Conservation (phyloP, 352 stramenopile genomes). For the Peronospora farinosa region DNA sequence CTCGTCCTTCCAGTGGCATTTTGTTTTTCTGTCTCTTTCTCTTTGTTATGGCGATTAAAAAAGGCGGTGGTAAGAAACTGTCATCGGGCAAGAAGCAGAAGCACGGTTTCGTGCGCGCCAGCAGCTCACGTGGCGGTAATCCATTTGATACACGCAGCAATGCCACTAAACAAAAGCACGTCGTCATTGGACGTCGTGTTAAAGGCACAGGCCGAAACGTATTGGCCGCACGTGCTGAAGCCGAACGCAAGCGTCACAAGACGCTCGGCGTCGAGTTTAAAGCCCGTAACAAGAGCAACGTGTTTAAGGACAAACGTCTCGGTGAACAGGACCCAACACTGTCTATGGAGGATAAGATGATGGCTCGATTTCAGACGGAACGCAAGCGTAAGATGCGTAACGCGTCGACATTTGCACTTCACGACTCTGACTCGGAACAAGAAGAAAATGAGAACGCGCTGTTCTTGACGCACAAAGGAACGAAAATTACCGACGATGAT, state of each 20-base stretch:
- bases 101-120: constrained; percentile 17
- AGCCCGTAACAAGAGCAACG: constrained; percentile 82
- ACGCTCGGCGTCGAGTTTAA: constrained; percentile 82
- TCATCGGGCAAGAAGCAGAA: constrained; percentile 16
- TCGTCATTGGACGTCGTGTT: constrained; percentile 84
- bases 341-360: constrained; percentile 91
- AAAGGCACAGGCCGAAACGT: constrained; percentile 88
- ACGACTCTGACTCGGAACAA: constrained; percentile 73
- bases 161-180: constrained; percentile 76
- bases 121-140: constrained; percentile 46
- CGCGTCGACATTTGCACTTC: constrained; percentile 59
- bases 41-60: constrained; percentile 36
- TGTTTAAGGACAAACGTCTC: constrained; percentile 81
- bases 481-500: constrained; percentile 71
- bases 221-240: constrained; percentile 68
- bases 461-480: constrained; percentile 71
- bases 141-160: constrained; percentile 89
- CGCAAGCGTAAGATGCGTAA: constrained; percentile 84
- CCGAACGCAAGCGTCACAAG: constrained; percentile 78
- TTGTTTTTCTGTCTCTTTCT: background rate
- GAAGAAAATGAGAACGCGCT: constrained; percentile 48
- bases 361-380: constrained; percentile 85
- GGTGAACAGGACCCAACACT: constrained; percentile 78
- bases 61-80: constrained; percentile 39
- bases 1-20: background rate